Base-by-base conservation (phyloP, 768 basidiomycete species). In the Candolleomyces efflorescens region DNA sequence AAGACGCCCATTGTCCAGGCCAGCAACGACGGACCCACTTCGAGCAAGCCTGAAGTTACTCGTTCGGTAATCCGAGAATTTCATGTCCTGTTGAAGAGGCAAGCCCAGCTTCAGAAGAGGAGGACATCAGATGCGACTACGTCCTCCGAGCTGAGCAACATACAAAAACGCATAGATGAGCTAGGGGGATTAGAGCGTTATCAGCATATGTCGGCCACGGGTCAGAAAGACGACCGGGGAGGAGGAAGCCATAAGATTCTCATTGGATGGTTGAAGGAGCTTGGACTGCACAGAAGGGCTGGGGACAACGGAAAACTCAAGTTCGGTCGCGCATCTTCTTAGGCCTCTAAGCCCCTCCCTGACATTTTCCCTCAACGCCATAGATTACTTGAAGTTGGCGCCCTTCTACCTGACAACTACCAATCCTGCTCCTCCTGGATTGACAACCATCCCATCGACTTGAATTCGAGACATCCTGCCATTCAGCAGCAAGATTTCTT, bases 401-500 rank as follows among this genome's bases (percentile, higher is more conserved):
- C 94, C 12, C 75, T 97, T 46, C 85, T 82, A 60, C 90, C 89
- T 10, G 87, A 92, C 64, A 97, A 95, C 69, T 94, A 89, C 65
- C 73, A 70, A 5, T 71, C 77, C 4, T 88, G 84, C 59, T 68
- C 76, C 10, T 71, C 80, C 1, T 96, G 93, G 92, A 84, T 97
- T 53, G 75, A 82, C 17, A 78, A 77, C 26, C 83, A 78, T 0
- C 85, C 92, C 0, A 92, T 96, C 61, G 94, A 97, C 67, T 73
- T 97, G 59, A 86, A 83, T 61, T 90, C 94, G 10, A 82, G 87
- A 46, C 92, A 96, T 69, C 88, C 93, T 0, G 70, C 75, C 38
- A 95, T 97, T 24, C 23, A 75, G n/a, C 86, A 95, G 67, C 92
- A 94, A 68, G 92, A 97, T 67, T 95, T 96, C 64, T 69, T 96